These are phyloP conservation scores for Parmelia sp. DNA, from an alignment of 495 filamentous ascomycete species.

Conservation along the genomic window DNA sequence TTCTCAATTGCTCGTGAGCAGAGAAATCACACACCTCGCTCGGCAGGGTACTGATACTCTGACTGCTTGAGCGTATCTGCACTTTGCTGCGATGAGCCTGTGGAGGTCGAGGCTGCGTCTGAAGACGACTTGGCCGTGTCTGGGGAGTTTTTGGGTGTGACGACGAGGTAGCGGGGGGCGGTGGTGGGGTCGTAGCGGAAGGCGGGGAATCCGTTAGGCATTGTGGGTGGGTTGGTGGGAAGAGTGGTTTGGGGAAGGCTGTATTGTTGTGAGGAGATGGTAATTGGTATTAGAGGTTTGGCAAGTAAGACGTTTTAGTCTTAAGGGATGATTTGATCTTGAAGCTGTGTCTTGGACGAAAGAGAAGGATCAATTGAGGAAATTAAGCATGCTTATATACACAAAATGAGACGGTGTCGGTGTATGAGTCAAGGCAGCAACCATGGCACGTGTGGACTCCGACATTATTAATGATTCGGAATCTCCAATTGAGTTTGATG, in stretches of 20 bases:
- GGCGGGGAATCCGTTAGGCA: slow-evolving; percentile 18
- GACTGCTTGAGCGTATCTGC: slow-evolving; percentile 2
- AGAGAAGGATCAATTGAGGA: slow-evolving; percentile 5
- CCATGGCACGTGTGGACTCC: background rate
- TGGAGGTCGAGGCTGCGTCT: slow-evolving; percentile 1
- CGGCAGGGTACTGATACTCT: slow-evolving; percentile 13
- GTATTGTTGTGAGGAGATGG: background rate
- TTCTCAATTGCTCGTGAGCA: background rate
- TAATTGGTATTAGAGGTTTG: background rate
- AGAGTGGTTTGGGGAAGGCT: background rate
- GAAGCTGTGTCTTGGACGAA: background rate
- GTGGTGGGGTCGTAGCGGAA: slow-evolving; percentile 14
- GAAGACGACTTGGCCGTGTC: background rate
- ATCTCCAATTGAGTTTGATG: background rate
- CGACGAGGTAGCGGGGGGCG: slow-evolving; percentile 9
- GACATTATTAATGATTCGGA: background rate
- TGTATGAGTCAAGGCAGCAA: slow-evolving; percentile 15
- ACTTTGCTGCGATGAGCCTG: slow-evolving; percentile 2
- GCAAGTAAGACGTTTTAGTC: background rate
- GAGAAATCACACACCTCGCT: slow-evolving; percentile 3
- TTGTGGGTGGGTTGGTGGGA: slow-evolving; percentile 6
- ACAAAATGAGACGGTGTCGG: background rate
- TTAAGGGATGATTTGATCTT: background rate
- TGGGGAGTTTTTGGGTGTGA: slow-evolving; percentile 1
- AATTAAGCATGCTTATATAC: slow-evolving; percentile 3